phyloP scores from a whole-genome alignment of 176 grass and related monocot genomes.

The Pontederia crassipes region DNA sequence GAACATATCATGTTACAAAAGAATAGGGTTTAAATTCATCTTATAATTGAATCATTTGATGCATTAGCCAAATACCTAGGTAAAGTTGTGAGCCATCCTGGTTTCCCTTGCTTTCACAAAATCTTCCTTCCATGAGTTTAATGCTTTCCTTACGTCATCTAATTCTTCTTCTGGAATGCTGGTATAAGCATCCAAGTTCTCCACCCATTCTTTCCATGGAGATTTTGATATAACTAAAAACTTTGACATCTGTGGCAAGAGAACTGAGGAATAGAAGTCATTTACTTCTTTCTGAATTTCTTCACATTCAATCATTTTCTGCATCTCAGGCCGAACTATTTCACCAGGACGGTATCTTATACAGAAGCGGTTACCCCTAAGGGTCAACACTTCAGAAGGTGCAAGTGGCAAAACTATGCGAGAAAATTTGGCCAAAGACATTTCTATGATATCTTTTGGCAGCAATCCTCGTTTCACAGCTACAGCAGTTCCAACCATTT shows the following conservation, averaged over 20 bases:
- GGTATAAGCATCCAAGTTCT: constrained; percentile 54
- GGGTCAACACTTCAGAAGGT: constrained; percentile 77
- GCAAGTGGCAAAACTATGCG: constrained; percentile 78
- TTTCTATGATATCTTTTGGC: constrained; percentile 58
- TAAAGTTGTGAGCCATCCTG: neutral
- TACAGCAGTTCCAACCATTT: constrained; percentile 87
- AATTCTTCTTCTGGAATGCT: constrained; percentile 54
- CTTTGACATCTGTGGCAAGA: constrained; percentile 58
- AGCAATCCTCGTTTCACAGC: constrained; percentile 73
- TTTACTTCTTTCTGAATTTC: constrained; percentile 36
- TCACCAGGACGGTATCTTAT: constrained; percentile 39
- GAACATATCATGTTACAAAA: neutral
- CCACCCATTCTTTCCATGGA: constrained; percentile 85
- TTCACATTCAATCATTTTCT: constrained; percentile 45
- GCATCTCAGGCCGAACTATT: constrained; percentile 48
- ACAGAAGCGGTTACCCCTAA: constrained; percentile 47
- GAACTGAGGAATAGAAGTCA: constrained; percentile 48
- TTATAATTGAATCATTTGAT: neutral
- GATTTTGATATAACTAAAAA: constrained; percentile 46
- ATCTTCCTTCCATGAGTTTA: constrained; percentile 51
- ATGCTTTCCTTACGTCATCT: constrained; percentile 63
- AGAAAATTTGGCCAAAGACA: constrained; percentile 84
- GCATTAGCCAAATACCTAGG: neutral
- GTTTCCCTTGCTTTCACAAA: constrained; percentile 33
- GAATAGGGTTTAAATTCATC: neutral